Base-by-base conservation (phyloP, 2,329 filamentous ascomycete species). In the Uncinocarpus reesii region DNA sequence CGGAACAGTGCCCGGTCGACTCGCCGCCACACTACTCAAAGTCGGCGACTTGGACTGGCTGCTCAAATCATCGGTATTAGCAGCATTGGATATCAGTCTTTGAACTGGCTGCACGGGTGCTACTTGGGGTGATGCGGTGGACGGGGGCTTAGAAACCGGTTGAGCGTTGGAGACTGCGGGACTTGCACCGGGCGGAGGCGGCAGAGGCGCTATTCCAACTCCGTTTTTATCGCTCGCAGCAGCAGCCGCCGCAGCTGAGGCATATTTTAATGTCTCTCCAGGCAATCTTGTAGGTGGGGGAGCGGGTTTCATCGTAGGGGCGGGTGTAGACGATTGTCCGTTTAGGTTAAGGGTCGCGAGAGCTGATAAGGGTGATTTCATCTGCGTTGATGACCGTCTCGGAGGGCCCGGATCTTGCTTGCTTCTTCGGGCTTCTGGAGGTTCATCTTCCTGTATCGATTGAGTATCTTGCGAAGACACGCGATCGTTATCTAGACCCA, bases 401-500 rank as follows among this genome's bases (percentile, higher is more conserved):
- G 70, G 69, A 23, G 75, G 71, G 21, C 73, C 72, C 31, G 75
- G 65, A 42, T 90, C 86, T 41, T 74, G 69, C 53, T 76, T 74
- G 48, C 74, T 67, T 62, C 84, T 81, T 56, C 46, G 80, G 52
- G 62, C 60, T 46, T 95, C 89, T 47, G 94, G 87, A 15, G 75
- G 71, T 32, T 76, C 65, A 31, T 96, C 90, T 53, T 95, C 90
- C 59, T 89, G 86, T 72, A 93, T 75, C 44, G 92, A 96, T 62
- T 94, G 87, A 23, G 85, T 79, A 66, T 98, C 92, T 69, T 96
- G 89, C 51, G 90, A 95, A n/a, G 90, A 96, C 52, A 84, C 81
- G 60, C 82, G 81, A 68, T 96, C 92, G 65, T 81, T 81, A 24
- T 95, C 89, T 52, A 74, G 76, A 55, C 72, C 75, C 74, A 95